Base-by-base conservation (phyloP, 2,329 filamentous ascomycete genomes). In the Cercospora sesami region DNA sequence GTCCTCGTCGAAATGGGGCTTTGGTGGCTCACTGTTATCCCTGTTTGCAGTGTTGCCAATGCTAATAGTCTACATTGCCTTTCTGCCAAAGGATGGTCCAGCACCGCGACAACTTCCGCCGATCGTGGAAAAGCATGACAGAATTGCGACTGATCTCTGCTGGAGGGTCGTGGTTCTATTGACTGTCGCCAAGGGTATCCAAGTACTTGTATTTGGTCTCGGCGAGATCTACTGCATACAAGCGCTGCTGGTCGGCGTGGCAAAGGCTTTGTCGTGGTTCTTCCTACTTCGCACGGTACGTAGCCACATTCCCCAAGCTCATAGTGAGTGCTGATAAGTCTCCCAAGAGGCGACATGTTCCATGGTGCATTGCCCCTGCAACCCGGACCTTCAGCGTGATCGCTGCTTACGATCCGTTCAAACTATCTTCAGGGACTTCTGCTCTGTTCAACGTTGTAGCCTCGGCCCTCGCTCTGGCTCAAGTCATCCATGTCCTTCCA, bases 361-460 rank as follows among this genome's bases (percentile, higher is more conserved):
- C 36, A 31, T 63, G 60, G 60, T 63, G 48, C 31, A 23, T 63
- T 63, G 60, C 60, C 3, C 60, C 60, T 51, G 39, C 60, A 21
- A 45, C 31, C 9, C 26, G 31, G 39, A 63, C 23, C 7, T 63
- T 63, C 30, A 31, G 36, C 21, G 23, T 63, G 14, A 31, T 63
- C 16, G 42, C 60, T 45, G 31, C 60, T 10, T 31, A 16, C 26
- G 60, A 63, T 51, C 39, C 60, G 31, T 63, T 18, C 23, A 30
- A 21, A 16, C 60, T 30, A 33, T 51, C 42, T 9, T 63, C 60
- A 18, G 33, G 51, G 21, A 31, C 16, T n/a, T 45, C n/a, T 55
- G 60, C 60, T 30, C n/a, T 63, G 16, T 63, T 63, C 42, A 33
- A 63, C 16, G 42, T 63, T 8, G 42, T 31, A 30, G 39, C 60